Conservation (phyloP, 148 eudicot species). For the Pharnaceum exiguum region DNA sequence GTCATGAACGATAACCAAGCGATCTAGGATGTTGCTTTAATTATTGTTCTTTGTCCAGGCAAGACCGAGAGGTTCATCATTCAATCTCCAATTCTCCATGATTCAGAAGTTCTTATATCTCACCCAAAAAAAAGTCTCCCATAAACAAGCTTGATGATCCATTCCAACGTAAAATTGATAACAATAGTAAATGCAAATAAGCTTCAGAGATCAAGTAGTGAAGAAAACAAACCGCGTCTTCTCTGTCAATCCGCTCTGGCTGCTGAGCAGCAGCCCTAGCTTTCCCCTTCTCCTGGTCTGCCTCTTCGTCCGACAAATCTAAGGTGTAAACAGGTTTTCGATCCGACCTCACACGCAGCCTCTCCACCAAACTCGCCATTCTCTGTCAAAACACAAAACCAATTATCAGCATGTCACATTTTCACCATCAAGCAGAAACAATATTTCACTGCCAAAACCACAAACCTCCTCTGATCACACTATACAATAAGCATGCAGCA, state of each 20-base stretch:
- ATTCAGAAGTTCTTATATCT: too few species aligned
- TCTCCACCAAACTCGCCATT: slow-evolving; percentile 90
- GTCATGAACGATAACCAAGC: too few species aligned
- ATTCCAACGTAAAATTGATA: not conserved
- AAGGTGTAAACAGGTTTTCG: slow-evolving; percentile 65
- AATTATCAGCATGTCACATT: slow-evolving; percentile 7
- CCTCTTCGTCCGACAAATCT: slow-evolving; percentile 82
- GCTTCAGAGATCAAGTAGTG: not conserved
- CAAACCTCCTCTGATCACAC: too few species aligned
- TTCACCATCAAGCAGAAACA: not conserved
- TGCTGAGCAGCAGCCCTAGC: slow-evolving; percentile 33
- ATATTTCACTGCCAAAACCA: not conserved
- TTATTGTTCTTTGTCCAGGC: too few species aligned
- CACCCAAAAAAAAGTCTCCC: too few species aligned
- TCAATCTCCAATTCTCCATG: too few species aligned
- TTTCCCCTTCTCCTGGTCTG: slow-evolving; percentile 40
- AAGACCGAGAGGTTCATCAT: too few species aligned
- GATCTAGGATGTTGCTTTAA: too few species aligned
- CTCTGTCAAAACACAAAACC: slow-evolving; percentile 27
- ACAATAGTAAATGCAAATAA: not conserved
- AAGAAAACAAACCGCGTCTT: slow-evolving; percentile 57
- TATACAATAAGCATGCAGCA: too few species aligned
- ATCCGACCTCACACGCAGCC: slow-evolving; percentile 84
- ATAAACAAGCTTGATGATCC: not conserved
- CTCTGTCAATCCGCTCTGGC: slow-evolving; percentile 54